phyloP scores from a whole-genome alignment of 2,329 filamentous ascomycete species.

The Colletotrichum sidae region DNA sequence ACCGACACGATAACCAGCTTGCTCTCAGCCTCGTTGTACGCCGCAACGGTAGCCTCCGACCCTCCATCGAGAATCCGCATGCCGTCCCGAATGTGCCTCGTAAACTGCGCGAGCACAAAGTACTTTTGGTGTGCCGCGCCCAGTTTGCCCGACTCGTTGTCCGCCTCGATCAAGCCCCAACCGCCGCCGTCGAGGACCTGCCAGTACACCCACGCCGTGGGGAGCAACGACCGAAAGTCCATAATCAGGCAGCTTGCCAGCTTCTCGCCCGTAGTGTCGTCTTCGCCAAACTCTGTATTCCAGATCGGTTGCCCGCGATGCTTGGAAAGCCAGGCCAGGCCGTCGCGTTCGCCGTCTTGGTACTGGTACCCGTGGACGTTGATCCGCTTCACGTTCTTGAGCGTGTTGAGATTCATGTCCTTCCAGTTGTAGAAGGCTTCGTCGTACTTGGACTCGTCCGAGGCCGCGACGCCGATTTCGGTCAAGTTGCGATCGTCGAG shows the following conservation, averaged over 20 bases:
- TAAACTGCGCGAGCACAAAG: conserved; percentile 54
- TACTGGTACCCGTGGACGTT: conserved; percentile 58
- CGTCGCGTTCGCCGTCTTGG: conserved; percentile 46
- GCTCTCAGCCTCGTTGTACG: conserved; percentile 48
- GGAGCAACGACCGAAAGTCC: conserved; percentile 53
- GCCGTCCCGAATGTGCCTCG: conserved; percentile 53
- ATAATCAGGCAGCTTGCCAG: conserved; percentile 52
- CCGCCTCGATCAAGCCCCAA: conserved; percentile 54
- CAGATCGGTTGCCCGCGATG: conserved; percentile 48
- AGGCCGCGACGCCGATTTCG: conserved; percentile 49
- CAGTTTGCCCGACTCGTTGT: conserved; percentile 49
- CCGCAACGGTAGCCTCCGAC: conserved; percentile 50
- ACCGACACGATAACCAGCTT: conserved; percentile 53
- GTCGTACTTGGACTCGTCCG: conserved; percentile 56
- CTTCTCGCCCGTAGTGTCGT: conserved; percentile 49
- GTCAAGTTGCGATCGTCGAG: conserved; percentile 48
- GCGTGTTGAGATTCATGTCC: conserved; percentile 42
- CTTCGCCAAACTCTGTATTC: conserved; percentile 58
- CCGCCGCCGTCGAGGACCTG: conserved; percentile 53
- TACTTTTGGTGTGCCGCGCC: conserved; percentile 51
- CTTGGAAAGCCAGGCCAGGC: conserved; percentile 45
- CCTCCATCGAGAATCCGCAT: conserved; percentile 54
- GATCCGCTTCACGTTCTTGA: conserved; percentile 47
- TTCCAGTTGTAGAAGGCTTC: conserved; percentile 49
- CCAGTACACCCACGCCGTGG: conserved; percentile 58